Evolutionary conservation across 257 asterid species (phyloP).

Genomic region (Solanum etuberosum): DNA sequence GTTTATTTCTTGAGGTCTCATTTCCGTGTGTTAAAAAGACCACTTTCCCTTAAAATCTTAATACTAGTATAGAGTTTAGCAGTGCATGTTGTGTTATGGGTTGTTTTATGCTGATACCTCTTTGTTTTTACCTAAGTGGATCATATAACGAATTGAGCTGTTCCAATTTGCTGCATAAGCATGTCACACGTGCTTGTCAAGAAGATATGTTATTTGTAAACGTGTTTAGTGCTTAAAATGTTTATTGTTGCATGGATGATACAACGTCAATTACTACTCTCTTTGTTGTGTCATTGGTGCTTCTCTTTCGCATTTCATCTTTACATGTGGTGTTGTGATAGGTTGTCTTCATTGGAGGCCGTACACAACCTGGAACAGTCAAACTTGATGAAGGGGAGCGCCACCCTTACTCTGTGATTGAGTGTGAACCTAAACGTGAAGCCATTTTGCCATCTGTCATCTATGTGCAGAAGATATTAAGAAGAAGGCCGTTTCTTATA

Average conservation of each 20-base stretch:
- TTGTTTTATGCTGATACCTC: not conserved
- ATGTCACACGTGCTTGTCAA: not conserved
- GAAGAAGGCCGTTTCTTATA: slow-evolving; percentile 89
- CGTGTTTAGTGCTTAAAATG: not conserved
- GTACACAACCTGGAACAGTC: slow-evolving; percentile 96
- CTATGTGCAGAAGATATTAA: slow-evolving; percentile 75
- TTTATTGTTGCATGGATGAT: not conserved
- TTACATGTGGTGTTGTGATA: slow-evolving; percentile 14
- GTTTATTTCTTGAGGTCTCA: not conserved
- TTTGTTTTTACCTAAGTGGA: not conserved
- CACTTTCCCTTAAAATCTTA: not conserved
- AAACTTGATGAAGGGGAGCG: slow-evolving; percentile 98
- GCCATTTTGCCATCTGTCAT: slow-evolving; percentile 82
- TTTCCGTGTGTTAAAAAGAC: not conserved
- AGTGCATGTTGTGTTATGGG: not conserved
- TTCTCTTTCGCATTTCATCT: not conserved
- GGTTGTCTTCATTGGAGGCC: slow-evolving; percentile 91
- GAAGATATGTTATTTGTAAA: not conserved
- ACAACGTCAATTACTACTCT: not conserved
- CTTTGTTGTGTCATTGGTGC: not conserved
- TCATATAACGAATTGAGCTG: not conserved
- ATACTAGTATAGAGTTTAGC: not conserved
- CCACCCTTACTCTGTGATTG: slow-evolving; percentile 87
- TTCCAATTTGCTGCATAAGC: not conserved
- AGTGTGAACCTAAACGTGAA: slow-evolving; percentile 76